These are phyloP conservation scores for Russula sp. DNA, from an alignment of 768 basidiomycete genomes.

Conservation along the genomic window DNA sequence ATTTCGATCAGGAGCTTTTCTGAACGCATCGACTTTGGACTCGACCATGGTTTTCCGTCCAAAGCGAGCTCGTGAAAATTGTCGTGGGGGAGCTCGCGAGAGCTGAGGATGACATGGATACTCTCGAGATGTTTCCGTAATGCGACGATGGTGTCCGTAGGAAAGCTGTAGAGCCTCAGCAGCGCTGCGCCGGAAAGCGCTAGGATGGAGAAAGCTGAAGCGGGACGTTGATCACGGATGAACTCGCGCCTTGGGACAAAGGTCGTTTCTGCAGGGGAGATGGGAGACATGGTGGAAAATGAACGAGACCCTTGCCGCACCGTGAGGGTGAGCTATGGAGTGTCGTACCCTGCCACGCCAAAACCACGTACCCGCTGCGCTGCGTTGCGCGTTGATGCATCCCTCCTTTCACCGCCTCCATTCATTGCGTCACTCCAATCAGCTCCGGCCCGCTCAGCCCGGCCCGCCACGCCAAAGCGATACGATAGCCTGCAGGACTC, in stretches of 20 bases:
- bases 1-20: conserved; percentile 72
- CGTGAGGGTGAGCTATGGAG: conserved; percentile 16
- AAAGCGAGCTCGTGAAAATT: conserved; percentile 66
- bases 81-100: conserved; percentile 54
- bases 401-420: neutral
- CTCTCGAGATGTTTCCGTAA: conserved; percentile 57
- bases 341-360: conserved; percentile 24
- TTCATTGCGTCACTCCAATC: conserved; percentile 5
- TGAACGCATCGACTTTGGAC: conserved; percentile 58
- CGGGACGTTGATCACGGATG: conserved; percentile 52
- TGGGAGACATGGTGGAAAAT: conserved; percentile 23
- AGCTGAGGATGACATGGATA: conserved; percentile 43
- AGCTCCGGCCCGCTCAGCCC: neutral
- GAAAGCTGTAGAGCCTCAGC: conserved; percentile 70
- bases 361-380: conserved; percentile 21
- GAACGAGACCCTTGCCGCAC: conserved; percentile 28
- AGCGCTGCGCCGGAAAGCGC: conserved; percentile 62
- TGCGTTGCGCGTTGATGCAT: conserved; percentile 4
- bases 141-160: conserved; percentile 48
- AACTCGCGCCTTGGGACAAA: conserved; percentile 75
- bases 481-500: too few relatives aligned
- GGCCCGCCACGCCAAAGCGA: too few relatives aligned
- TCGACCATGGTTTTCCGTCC: conserved; percentile 70
- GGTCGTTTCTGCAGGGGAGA: conserved; percentile 44
- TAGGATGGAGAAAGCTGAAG: conserved; percentile 64